phyloP scores from a whole-genome alignment of 495 filamentous ascomycete species.

The Talaromyces proteolyticus region DNA sequence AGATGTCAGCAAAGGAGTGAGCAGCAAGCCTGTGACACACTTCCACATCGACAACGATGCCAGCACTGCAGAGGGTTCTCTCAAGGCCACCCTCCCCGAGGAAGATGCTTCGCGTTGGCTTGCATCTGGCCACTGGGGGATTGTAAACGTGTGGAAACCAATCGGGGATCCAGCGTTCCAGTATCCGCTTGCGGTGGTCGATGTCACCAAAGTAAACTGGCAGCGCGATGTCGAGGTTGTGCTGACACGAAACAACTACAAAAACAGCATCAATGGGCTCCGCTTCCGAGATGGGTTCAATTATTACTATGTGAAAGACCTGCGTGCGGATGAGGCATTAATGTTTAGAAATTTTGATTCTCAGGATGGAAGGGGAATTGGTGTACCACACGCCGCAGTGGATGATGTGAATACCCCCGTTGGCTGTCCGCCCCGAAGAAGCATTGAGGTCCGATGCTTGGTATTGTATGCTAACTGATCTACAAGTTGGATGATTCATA shows the following conservation, averaged over 20 bases:
- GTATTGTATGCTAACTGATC: conserved; percentile 1
- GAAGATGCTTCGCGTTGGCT: neutral
- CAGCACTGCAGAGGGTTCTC: no score
- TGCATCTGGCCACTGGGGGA: conserved; percentile 1
- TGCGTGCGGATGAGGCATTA: neutral
- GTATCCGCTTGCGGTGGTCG: neutral
- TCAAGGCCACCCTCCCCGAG: no score
- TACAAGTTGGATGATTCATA: neutral
- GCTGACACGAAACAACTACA: neutral
- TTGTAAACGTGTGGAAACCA: neutral
- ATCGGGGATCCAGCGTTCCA: neutral
- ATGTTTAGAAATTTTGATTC: neutral
- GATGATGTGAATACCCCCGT: neutral
- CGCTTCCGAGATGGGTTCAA: neutral
- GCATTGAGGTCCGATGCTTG: conserved; percentile 1
- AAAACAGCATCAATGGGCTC: neutral
- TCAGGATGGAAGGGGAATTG: neutral
- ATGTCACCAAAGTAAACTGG: neutral
- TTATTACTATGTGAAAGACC: neutral
- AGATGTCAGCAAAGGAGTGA: neutral
- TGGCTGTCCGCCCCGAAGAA: neutral
- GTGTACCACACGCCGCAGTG: neutral
- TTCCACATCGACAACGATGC: no score
- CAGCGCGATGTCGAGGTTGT: conserved; percentile 1
- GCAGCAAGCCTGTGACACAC: neutral